Evolutionary conservation across 2,329 filamentous ascomycete species (phyloP), one percentile per base, ranked within the genome.

Genomic region (Hypocreales sp.): DNA sequence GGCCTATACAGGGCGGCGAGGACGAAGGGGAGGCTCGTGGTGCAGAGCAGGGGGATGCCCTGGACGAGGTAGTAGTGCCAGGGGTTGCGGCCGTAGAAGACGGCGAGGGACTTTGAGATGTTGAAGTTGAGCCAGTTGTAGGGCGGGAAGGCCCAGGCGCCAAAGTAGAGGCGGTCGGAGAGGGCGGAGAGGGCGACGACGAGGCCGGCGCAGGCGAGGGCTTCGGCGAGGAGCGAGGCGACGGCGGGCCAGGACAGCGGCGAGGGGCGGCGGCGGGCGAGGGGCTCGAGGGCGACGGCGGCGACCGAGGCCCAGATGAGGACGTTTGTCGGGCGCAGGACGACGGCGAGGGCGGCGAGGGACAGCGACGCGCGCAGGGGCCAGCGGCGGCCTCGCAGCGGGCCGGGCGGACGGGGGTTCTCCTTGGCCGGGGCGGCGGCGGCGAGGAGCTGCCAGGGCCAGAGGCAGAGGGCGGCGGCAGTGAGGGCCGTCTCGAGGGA

Each of bases 41-140:
- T 93, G 18, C 90, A 74, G 5, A 94, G 68, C 1, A 95, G 65
- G 2, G 90, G 87, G 15, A 93, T 64, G 5, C 84, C 90, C 53
- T 98, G 86, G 0, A 80, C 78, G 17, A 92, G 54, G 50, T 94
- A 98, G 56, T 95, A 98, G 51, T 94, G 84, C 66, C 78, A 78
- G 35, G 82, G 73, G 52, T 92, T 95, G 25, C 61, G 69, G 14
- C 90, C 90, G 47, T 98, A 98, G 53, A 95, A 95, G 25, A 87
- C 71, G 15, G 90, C 83, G 5, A 98, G 64, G 7, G 79, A 80
- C 49, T 92, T 79, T 13, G 76, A 71, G 30, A 98, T 64, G 55
- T 98, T 98, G 61, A 94, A 87, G 46, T 87, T 71, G 31, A 95
- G 64, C 56, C 84, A 95, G 30, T 78, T 76, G 35, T 87, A 68